phyloP scores from a whole-genome alignment of 2,329 filamentous ascomycete species.

The Atkinsonella hypoxylon region DNA sequence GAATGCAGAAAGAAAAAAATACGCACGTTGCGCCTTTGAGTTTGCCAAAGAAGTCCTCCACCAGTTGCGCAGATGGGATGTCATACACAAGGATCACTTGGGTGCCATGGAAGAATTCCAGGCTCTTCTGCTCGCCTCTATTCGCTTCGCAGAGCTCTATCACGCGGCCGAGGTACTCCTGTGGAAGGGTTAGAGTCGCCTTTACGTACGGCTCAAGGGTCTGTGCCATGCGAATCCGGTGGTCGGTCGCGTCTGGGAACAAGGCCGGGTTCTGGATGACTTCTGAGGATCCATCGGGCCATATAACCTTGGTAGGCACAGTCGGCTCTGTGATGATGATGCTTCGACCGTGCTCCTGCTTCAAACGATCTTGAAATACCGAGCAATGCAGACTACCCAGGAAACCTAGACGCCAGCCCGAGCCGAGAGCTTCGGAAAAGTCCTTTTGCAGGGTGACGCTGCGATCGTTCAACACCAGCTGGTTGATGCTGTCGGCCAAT shows the following conservation, averaged over 20 bases:
- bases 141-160: conserved; percentile 91
- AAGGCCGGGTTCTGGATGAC: conserved; percentile 77
- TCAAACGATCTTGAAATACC: conserved; percentile 92
- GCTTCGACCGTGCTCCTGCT: conserved; percentile 85
- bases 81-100: conserved; percentile 95
- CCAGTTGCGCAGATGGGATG: conserved; percentile 75
- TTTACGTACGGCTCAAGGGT: conserved; percentile 47
- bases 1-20: neutral
- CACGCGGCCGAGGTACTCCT: conserved; percentile 86
- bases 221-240: conserved; percentile 30
- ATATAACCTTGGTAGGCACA: conserved; percentile 80
- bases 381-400: conserved; percentile 95
- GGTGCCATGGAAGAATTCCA: conserved; percentile 82
- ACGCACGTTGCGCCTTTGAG: conserved; percentile 68
- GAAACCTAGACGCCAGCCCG: conserved; percentile 90
- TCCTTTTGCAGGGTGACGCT: conserved; percentile 92
- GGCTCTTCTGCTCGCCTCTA: conserved; percentile 72
- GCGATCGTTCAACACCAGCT: conserved; percentile 87
- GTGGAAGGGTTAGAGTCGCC: conserved; percentile 79
- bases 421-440: conserved; percentile 82
- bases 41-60: conserved; percentile 96
- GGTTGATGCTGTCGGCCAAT: conserved; percentile 85
- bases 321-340: conserved; percentile 96
- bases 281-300: conserved; percentile 62
- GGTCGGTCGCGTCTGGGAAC: conserved; percentile 61